These are phyloP conservation scores for Nothophoma quercina DNA, from an alignment of 2,329 filamentous ascomycete species.

Conservation along the genomic window DNA sequence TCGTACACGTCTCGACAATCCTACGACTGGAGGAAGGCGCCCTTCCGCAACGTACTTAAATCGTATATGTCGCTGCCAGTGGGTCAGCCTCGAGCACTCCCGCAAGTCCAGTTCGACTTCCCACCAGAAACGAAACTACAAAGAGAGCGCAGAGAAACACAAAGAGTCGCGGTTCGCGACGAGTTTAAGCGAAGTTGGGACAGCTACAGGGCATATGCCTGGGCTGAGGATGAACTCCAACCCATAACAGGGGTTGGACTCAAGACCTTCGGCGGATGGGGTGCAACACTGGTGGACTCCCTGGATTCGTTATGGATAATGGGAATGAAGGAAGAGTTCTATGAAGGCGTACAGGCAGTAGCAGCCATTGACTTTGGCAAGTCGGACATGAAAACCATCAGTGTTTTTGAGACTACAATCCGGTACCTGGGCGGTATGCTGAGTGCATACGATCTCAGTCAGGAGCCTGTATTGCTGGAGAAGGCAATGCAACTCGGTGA, in stretches of 20 bases:
- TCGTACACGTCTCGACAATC: constrained; percentile 31
- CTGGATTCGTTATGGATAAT: constrained; percentile 59
- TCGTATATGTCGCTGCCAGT: constrained; percentile 49
- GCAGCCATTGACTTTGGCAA: constrained; percentile 55
- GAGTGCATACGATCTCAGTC: constrained; percentile 49
- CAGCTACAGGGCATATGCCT: constrained; percentile 54
- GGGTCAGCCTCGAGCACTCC: constrained; percentile 47
- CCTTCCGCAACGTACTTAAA: constrained; percentile 49
- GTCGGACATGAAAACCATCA: constrained; percentile 51
- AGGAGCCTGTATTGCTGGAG: constrained; percentile 43
- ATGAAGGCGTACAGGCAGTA: constrained; percentile 55
- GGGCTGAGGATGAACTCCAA: constrained; percentile 56
- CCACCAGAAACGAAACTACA: constrained; percentile 41
- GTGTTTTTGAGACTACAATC: constrained; percentile 62
- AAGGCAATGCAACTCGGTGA: constrained; percentile 50
- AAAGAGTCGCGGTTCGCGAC: constrained; percentile 49
- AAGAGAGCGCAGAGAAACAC: constrained; percentile 38
- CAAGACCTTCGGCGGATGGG: constrained; percentile 59
- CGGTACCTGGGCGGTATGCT: constrained; percentile 50
- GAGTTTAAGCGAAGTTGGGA: constrained; percentile 55
- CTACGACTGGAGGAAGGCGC: constrained; percentile 54
- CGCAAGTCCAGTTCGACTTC: constrained; percentile 52
- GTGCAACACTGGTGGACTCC: constrained; percentile 56
- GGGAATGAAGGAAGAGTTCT: constrained; percentile 57
- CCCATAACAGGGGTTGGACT: constrained; percentile 50